Evolutionary conservation across 2,329 filamentous ascomycete genomes (phyloP).

Genomic region (Cladophialophora bantiana): DNA sequence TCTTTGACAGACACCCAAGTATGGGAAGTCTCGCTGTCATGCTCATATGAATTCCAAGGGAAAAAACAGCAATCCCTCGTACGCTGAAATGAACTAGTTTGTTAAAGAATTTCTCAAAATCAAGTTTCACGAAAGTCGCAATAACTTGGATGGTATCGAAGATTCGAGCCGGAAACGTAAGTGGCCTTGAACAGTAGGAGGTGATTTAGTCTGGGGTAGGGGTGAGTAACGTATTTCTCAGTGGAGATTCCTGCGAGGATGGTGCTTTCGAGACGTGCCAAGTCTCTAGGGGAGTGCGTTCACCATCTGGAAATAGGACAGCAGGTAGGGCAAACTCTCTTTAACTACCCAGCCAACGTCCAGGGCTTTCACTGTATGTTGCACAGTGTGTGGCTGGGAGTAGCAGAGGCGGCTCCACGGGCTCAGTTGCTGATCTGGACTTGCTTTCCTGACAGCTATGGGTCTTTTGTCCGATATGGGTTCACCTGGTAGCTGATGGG

Average conservation of each 20-base stretch:
- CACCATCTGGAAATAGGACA: not conserved
- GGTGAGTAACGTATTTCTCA: not conserved
- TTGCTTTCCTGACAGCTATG: slow-evolving; percentile 44
- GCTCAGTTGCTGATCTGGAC: slow-evolving; percentile 40
- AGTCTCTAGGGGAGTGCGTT: not conserved
- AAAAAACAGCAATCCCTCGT: not conserved
- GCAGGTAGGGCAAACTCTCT: slow-evolving; percentile 1
- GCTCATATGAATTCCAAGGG: not conserved
- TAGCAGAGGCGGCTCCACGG: slow-evolving; percentile 50
- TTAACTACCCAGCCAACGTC: slow-evolving; percentile 44
- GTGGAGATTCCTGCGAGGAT: not conserved
- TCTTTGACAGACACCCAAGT: not conserved
- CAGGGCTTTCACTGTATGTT: slow-evolving; percentile 53
- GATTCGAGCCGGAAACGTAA: not conserved
- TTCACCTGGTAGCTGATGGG: slow-evolving; percentile 39
- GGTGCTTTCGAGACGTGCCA: not conserved
- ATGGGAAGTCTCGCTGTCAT: not conserved
- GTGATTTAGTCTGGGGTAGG: not conserved
- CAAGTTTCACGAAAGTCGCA: not conserved
- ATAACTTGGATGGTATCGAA: not conserved
- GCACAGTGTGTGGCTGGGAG: slow-evolving; percentile 50
- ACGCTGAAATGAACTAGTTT: not conserved
- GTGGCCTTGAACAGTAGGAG: not conserved
- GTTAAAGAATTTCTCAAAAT: not conserved
- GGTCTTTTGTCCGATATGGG: slow-evolving; percentile 46